Base-by-base conservation (phyloP, 192 early-diverging fungal species). In the Pilaira anomala region DNA sequence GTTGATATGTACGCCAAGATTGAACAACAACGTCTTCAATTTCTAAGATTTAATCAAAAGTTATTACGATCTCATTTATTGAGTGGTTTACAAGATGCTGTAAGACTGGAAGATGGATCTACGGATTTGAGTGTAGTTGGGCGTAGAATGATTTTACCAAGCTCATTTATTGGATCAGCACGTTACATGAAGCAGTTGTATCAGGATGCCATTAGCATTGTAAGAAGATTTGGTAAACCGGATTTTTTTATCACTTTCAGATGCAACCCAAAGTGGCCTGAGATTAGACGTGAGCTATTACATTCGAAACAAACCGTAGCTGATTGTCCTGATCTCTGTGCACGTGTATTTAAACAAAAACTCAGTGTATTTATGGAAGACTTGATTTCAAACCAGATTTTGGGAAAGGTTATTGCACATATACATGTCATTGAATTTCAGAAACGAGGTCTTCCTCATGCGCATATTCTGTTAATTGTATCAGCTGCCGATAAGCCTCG, bases 181-280 rank as follows among this genome's bases (percentile, higher is more conserved):
- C 33, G 69, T 1, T 22, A 66, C 21, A 71, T 72, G 66, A 13
- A 14, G 0, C 51, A 63, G 12, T 29, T 66, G 0, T 69, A 68
- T 7, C 66, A 66, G n/a, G 62, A 71, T 62, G 50, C 65, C 0
- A 60, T 71, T 53, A 26, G 60, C 21, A 76, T 71, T 45, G 62
- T 68, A 8, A 22, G 62, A 6, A 25, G 30, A 11, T 48, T 54
- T 54, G 69, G 72, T 1, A 78, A 74, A 48, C 76, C 72, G 0
- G 64, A 76, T 53, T 40, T 76, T 7, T 79, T 79, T 45, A 62
- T 73, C 18, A 79, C 71, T 14, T 67, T 79, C 29, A 79, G 67
- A 54, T 57, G 66, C 61, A 52, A 57, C 55, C 33, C 60, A 61
- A 28, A 11, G 16, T 51, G 77, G 73, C 50, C 28, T 42, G n/a